phyloP scores from a whole-genome alignment of 2,329 filamentous ascomycete genomes.

The Aspergillus pseudonomiae region DNA sequence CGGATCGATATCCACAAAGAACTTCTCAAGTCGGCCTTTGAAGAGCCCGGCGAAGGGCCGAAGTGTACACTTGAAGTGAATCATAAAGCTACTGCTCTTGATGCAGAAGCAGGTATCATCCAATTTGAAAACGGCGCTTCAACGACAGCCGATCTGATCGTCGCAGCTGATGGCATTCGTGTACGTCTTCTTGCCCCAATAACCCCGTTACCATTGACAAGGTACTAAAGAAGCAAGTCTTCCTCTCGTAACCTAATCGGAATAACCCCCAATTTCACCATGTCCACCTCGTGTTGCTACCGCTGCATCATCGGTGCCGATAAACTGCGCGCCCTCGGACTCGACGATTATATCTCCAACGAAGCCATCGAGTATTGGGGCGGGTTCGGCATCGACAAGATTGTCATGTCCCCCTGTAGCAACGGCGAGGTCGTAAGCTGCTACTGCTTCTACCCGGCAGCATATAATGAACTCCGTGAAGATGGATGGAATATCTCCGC shows the following conservation, averaged over 20 bases:
- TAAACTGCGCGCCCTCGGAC: slow-evolving; percentile 25
- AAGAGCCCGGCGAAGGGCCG: slow-evolving; percentile 22
- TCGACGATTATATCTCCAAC: slow-evolving; percentile 39
- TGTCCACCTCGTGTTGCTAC: slow-evolving; percentile 42
- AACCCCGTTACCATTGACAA: too few relatives aligned
- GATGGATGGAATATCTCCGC: slow-evolving; percentile 30
- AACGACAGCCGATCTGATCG: slow-evolving; percentile 24
- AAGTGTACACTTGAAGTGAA: slow-evolving; percentile 23
- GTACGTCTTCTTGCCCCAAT: slow-evolving; percentile 14
- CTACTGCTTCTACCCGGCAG: slow-evolving; percentile 43
- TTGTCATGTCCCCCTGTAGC: slow-evolving; percentile 44
- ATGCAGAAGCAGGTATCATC: slow-evolving; percentile 23
- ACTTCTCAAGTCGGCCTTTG: slow-evolving; percentile 28
- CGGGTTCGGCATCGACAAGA: slow-evolving; percentile 44
- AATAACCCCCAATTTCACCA: slow-evolving; percentile 36
- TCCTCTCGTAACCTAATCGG: slow-evolving; percentile 24
- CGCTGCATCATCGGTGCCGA: slow-evolving; percentile 30
- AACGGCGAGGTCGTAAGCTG: slow-evolving; percentile 42
- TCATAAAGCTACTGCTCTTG: slow-evolving; percentile 22
- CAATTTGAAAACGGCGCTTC: slow-evolving; percentile 24
- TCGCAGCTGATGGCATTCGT: slow-evolving; percentile 31
- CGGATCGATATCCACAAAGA: slow-evolving; percentile 31
- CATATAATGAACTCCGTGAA: slow-evolving; percentile 24
- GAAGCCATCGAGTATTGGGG: slow-evolving; percentile 37
- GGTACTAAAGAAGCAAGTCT: slow-evolving; percentile 17